These are phyloP conservation scores for Ascochyta viciae-villosae DNA, from an alignment of 2,329 filamentous ascomycete genomes.

Conservation along the genomic window DNA sequence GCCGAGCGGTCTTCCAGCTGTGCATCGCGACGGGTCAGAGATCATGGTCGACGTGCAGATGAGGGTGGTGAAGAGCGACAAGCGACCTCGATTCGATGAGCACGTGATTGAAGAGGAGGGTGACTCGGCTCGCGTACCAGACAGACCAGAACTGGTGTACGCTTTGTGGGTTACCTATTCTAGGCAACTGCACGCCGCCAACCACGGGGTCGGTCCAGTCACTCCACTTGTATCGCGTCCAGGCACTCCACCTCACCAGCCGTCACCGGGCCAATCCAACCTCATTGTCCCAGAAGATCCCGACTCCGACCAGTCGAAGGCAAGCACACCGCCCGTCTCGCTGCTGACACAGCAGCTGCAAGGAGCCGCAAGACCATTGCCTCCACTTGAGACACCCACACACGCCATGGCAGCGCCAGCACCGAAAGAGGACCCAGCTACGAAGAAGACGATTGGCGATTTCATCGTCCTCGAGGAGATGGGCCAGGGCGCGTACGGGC, in stretches of 20 bases:
- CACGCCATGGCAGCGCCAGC: slow-evolving; percentile 22
- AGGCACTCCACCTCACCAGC: slow-evolving; percentile 77
- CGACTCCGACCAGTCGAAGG: slow-evolving; percentile 44
- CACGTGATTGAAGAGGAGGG: slow-evolving; percentile 69
- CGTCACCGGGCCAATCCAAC: slow-evolving; percentile 74
- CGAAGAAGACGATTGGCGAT: slow-evolving; percentile 86
- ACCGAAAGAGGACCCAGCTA: slow-evolving; percentile 29
- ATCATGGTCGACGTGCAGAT: slow-evolving; percentile 96
- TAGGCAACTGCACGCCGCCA: slow-evolving; percentile 82
- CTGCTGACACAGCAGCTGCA: slow-evolving; percentile 60
- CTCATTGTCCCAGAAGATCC: slow-evolving; percentile 47
- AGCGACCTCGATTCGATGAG: slow-evolving; percentile 57
- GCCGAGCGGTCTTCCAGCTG: slow-evolving; percentile 83
- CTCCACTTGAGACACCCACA: slow-evolving; percentile 33
- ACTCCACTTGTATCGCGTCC: slow-evolving; percentile 69
- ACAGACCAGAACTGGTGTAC: slow-evolving; percentile 77
- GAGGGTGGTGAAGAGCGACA: slow-evolving; percentile 90
- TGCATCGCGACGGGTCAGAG: slow-evolving; percentile 88
- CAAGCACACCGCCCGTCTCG: slow-evolving; percentile 51
- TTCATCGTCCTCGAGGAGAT: slow-evolving; percentile 96
- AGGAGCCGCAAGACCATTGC: slow-evolving; percentile 57
- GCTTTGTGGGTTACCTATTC: slow-evolving; percentile 98
- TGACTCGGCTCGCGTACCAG: slow-evolving; percentile 55
- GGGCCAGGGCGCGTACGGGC: slow-evolving; percentile 96
- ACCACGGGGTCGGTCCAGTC: slow-evolving; percentile 66